These are phyloP conservation scores for Buxus sempervirens DNA, from an alignment of 164 flowering plant genomes.

Conservation along the genomic window DNA sequence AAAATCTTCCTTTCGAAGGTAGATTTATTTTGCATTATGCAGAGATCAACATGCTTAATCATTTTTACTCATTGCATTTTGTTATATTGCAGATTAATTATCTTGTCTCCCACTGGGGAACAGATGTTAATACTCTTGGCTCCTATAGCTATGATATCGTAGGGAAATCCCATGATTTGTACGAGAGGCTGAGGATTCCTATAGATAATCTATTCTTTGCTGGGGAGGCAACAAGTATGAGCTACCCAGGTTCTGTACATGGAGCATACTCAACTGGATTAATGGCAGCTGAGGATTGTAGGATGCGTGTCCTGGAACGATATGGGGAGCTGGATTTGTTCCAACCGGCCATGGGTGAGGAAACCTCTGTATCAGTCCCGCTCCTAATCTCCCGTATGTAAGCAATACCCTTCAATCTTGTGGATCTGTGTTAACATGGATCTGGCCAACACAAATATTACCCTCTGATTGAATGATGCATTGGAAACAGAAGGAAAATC, in stretches of 20 bases:
- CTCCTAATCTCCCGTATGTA: constrained; percentile 79
- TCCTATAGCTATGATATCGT: constrained; percentile 86
- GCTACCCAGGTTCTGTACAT: constrained; percentile 85
- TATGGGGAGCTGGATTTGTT: constrained; percentile 69
- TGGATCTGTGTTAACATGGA: constrained; percentile 13
- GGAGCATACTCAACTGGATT: constrained; percentile 92
- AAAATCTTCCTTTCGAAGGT: no score
- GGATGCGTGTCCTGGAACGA: constrained; percentile 81
- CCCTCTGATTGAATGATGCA: neutral
- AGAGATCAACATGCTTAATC: no score
- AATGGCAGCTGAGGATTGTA: constrained; percentile 95
- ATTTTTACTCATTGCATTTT: neutral
- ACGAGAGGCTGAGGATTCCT: constrained; percentile 79
- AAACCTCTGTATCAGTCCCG: constrained; percentile 48
- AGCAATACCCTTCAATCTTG: constrained; percentile 4
- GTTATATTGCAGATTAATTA: constrained; percentile 61
- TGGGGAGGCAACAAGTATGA: constrained; percentile 83
- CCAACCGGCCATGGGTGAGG: constrained; percentile 70
- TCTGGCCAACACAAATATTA: constrained; percentile 3
- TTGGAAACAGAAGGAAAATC: neutral
- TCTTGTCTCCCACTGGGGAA: constrained; percentile 92
- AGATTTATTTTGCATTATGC: no score
- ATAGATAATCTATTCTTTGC: constrained; percentile 95
- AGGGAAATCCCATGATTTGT: constrained; percentile 84
- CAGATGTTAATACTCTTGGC: constrained; percentile 75